These are phyloP conservation scores for Comarum palustre DNA, from an alignment of 306 rosid genomes.

Conservation along the genomic window DNA sequence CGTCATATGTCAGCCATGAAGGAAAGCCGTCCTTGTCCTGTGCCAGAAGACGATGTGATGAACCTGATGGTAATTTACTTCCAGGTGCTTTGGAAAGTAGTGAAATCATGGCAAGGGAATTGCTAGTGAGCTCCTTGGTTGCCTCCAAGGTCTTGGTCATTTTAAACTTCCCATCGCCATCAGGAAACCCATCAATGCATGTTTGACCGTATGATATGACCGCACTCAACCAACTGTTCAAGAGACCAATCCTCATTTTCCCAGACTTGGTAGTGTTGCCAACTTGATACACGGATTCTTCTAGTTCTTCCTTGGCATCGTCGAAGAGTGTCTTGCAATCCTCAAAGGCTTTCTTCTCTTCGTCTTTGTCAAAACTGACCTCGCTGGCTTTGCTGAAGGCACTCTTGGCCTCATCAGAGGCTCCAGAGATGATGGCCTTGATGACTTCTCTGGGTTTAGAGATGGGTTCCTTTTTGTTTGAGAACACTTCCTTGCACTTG, in stretches of 20 bases:
- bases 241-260: slow-evolving; percentile 28
- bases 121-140: slow-evolving; percentile 59
- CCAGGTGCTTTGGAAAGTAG: slow-evolving; percentile 29
- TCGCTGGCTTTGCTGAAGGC: slow-evolving; percentile 33
- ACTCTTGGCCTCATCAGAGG: slow-evolving; percentile 34
- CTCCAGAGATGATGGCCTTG: slow-evolving; percentile 36
- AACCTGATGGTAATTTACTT: neutral
- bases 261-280: neutral
- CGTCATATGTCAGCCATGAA: slow-evolving; percentile 47
- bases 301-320: slow-evolving; percentile 54
- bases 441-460: slow-evolving; percentile 56
- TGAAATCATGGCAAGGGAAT: slow-evolving; percentile 61
- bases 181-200: slow-evolving; percentile 73
- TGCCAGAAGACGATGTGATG: slow-evolving; percentile 36
- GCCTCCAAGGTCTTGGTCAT: slow-evolving; percentile 31
- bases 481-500: slow-evolving; percentile 48
- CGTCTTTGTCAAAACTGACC: slow-evolving; percentile 29
- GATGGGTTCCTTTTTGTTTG: neutral
- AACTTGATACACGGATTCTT: slow-evolving; percentile 26
- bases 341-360: slow-evolving; percentile 60
- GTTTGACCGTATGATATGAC: slow-evolving; percentile 69
- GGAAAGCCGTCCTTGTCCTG: slow-evolving; percentile 50
- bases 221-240: slow-evolving; percentile 82
- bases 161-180: slow-evolving; percentile 47
- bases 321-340: slow-evolving; percentile 55